phyloP scores from a whole-genome alignment of 2,329 filamentous ascomycete genomes.

The Colletotrichum navitas region DNA sequence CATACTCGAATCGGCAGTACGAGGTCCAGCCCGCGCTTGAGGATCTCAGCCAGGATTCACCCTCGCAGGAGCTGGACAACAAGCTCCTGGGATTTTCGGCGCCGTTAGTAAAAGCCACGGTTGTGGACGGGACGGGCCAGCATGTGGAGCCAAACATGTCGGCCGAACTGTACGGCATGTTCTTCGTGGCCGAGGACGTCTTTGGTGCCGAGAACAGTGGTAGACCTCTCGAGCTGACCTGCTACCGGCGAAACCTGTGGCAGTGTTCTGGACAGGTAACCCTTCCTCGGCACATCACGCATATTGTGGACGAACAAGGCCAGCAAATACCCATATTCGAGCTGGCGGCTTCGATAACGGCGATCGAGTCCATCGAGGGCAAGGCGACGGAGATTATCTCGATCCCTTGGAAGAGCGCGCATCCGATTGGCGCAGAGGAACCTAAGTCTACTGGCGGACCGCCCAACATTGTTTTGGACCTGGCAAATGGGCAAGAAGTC shows the following conservation, averaged over 20 bases:
- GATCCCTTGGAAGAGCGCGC: slow-evolving; percentile 91
- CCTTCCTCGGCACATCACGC: slow-evolving; percentile 78
- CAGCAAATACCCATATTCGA: slow-evolving; percentile 82
- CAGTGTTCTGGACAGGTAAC: slow-evolving; percentile 92
- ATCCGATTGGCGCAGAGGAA: slow-evolving; percentile 64
- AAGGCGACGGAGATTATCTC: slow-evolving; percentile 95
- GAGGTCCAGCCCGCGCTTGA: slow-evolving; percentile 59
- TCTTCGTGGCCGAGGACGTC: slow-evolving; percentile 86
- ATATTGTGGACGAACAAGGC: slow-evolving; percentile 80
- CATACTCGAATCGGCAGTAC: slow-evolving; percentile 65
- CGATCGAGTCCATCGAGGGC: slow-evolving; percentile 91
- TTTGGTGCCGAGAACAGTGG: slow-evolving; percentile 71
- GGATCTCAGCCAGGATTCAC: slow-evolving; percentile 60
- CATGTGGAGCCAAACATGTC: slow-evolving; percentile 72
- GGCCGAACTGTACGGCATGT: slow-evolving; percentile 88
- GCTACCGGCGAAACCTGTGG: slow-evolving; percentile 94
- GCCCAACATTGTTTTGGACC: slow-evolving; percentile 67
- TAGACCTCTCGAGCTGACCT: slow-evolving; percentile 85
- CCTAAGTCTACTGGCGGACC: slow-evolving; percentile 64
- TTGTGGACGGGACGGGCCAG: slow-evolving; percentile 75
- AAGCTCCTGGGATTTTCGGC: slow-evolving; percentile 82
- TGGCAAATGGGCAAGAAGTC: slow-evolving; percentile 73
- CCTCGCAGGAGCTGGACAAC: slow-evolving; percentile 71
- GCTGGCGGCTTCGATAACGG: slow-evolving; percentile 84
- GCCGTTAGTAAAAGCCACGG: slow-evolving; percentile 68